Conservation (phyloP, 805 yeast genomes). For the Candida easanensis region DNA sequence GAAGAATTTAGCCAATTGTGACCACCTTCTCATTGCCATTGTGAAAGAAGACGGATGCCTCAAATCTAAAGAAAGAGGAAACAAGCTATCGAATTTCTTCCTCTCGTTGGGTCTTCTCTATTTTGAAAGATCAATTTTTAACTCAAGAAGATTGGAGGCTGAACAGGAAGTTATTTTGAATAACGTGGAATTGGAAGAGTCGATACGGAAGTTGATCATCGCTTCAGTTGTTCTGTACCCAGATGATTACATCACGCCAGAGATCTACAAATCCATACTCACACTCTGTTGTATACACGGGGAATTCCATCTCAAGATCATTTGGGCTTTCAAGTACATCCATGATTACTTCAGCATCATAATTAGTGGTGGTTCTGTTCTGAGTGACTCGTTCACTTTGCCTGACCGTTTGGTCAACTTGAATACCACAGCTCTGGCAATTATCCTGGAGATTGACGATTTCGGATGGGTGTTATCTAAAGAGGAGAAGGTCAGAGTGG, state of each 20-base stretch:
- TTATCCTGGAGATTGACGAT: neutral
- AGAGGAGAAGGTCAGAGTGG: neutral
- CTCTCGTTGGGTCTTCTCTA: constrained; percentile 4
- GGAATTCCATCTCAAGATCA: constrained; percentile 38
- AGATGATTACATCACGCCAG: constrained; percentile 39
- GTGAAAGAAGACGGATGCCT: neutral
- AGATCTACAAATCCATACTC: constrained; percentile 37
- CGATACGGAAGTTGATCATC: constrained; percentile 18
- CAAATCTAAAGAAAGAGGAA: neutral
- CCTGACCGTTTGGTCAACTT: constrained; percentile 1
- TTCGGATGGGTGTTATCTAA: constrained; percentile 5
- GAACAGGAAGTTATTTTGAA: neutral
- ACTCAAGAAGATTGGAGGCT: neutral
- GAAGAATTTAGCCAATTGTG: neutral
- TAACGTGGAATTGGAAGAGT: constrained; percentile 9
- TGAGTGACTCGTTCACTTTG: neutral
- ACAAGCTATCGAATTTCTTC: neutral
- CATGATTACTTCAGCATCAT: constrained; percentile 27
- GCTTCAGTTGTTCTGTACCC: constrained; percentile 15
- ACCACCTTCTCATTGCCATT: neutral
- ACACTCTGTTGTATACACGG: constrained; percentile 45
- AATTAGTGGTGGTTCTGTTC: neutral
- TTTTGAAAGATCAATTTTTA: constrained; percentile 9
- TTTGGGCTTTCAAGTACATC: constrained; percentile 42
- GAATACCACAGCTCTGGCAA: constrained; percentile 1